Percentiles rank a stretch among this genome's conserved stretches.
Evolutionary conservation across 495 filamentous ascomycete species (phyloP).

Genomic region (Penicillium fimorum): DNA sequence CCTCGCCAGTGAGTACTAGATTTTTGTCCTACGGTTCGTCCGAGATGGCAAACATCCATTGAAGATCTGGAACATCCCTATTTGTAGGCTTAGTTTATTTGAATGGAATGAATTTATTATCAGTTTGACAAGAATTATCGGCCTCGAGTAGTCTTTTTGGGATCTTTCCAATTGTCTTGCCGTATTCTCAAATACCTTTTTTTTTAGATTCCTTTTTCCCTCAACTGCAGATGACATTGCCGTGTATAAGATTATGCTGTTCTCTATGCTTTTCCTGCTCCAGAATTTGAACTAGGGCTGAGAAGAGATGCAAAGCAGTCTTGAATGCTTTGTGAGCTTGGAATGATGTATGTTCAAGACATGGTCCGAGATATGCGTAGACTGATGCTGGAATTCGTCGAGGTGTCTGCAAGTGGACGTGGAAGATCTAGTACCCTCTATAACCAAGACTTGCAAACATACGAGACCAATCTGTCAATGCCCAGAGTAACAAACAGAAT

Average conservation of each 20-base stretch:
- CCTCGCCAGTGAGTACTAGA: conserved; percentile 50
- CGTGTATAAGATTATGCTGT: too few species aligned
- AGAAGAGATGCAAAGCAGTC: background rate
- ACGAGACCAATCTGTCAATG: background rate
- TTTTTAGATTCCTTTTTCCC: too few species aligned
- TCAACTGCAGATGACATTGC: too few species aligned
- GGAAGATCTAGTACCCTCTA: background rate
- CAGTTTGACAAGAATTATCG: background rate
- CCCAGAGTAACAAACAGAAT: background rate
- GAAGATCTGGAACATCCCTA: conserved; percentile 27
- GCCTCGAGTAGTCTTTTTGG: too few species aligned
- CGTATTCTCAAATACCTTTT: too few species aligned
- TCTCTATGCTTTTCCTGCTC: background rate
- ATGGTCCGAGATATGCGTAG: background rate
- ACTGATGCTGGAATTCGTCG: background rate
- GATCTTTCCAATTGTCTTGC: too few species aligned
- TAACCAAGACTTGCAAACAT: background rate
- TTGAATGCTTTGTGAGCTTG: too few species aligned
- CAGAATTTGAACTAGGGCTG: background rate
- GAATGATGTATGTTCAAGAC: too few species aligned
- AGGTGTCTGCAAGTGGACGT: background rate
- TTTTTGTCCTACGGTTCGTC: conserved; percentile 40
- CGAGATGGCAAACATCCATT: conserved; percentile 51
- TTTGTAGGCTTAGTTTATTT: conserved; percentile 2
- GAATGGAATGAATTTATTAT: background rate